Percentiles rank a stretch among this genome's conserved stretches.
These are phyloP conservation scores for Paecilomyces sp. DNA, from an alignment of 2,329 filamentous ascomycete species.

Conservation along the genomic window DNA sequence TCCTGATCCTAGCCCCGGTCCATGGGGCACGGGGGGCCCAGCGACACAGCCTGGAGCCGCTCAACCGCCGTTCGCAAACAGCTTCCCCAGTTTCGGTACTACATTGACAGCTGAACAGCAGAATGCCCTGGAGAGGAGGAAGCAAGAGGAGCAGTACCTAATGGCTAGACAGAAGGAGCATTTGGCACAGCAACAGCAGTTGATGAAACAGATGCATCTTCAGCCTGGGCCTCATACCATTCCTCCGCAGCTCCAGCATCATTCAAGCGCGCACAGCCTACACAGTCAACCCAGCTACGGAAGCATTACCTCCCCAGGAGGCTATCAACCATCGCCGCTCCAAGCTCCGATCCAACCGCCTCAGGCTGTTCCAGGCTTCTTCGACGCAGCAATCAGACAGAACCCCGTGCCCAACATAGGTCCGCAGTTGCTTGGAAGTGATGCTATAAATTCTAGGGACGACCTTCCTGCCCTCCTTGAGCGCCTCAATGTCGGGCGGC, in stretches of 20 bases:
- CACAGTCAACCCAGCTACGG: constrained; percentile 97
- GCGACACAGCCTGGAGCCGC: constrained; percentile 50
- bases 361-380: constrained; percentile 59
- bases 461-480: constrained; percentile 60
- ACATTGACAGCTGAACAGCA: constrained; percentile 96
- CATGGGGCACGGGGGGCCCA: constrained; percentile 45
- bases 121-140: constrained; percentile 89
- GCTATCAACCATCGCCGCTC: constrained; percentile 56
- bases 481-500: constrained; percentile 54
- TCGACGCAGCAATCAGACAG: constrained; percentile 51
- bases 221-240: constrained; percentile 47
- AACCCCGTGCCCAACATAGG: constrained; percentile 31
- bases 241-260: constrained; percentile 70
- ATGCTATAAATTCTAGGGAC: constrained; percentile 58
- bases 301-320: constrained; percentile 82
- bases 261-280: constrained; percentile 89
- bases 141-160: constrained; percentile 95
- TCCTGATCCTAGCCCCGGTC: constrained; percentile 49
- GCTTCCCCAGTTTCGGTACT: constrained; percentile 93
- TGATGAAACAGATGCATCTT: constrained; percentile 65
- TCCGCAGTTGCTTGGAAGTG: constrained; percentile 37
- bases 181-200: constrained; percentile 77
- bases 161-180: constrained; percentile 96
- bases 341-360: constrained; percentile 52
- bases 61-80: constrained; percentile 82